Evolutionary conservation across 176 grass and related monocot genomes (phyloP).

Genomic region (Eremochloa ophiuroides): DNA sequence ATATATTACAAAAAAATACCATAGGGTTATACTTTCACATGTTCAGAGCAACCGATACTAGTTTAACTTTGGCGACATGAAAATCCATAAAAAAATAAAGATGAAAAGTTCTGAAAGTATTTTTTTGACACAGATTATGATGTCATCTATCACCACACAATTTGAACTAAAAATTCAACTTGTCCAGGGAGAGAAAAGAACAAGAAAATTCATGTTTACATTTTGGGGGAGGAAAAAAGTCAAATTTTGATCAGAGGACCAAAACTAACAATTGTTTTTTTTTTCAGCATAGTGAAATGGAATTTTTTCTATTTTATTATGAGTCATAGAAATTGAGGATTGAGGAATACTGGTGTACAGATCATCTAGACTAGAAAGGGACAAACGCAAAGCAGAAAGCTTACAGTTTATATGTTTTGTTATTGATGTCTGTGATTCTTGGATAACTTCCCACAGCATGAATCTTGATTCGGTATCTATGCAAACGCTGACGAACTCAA

Average conservation of each 20-base stretch:
- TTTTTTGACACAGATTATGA: background rate
- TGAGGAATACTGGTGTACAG: constrained; percentile 10
- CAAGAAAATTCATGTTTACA: background rate
- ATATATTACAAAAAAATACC: background rate
- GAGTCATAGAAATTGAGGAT: background rate
- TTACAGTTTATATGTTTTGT: constrained; percentile 93
- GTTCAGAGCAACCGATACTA: background rate
- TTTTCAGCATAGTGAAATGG: background rate
- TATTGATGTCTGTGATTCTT: constrained; percentile 66
- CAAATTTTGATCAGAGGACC: background rate
- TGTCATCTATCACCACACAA: background rate
- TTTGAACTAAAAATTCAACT: background rate
- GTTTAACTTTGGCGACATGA: background rate
- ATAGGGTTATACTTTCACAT: background rate
- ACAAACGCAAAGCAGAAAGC: constrained; percentile 12
- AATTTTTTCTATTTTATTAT: background rate
- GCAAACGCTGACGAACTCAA: background rate
- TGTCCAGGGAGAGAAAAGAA: background rate
- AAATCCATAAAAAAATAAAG: background rate
- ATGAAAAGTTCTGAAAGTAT: background rate
- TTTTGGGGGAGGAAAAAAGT: background rate
- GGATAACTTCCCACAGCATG: constrained; percentile 95
- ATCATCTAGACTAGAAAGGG: background rate
- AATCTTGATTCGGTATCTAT: constrained; percentile 90
- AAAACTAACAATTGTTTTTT: background rate